Conservation (phyloP, 352 stramenopile species). For the Phytophthora sansomeana region DNA sequence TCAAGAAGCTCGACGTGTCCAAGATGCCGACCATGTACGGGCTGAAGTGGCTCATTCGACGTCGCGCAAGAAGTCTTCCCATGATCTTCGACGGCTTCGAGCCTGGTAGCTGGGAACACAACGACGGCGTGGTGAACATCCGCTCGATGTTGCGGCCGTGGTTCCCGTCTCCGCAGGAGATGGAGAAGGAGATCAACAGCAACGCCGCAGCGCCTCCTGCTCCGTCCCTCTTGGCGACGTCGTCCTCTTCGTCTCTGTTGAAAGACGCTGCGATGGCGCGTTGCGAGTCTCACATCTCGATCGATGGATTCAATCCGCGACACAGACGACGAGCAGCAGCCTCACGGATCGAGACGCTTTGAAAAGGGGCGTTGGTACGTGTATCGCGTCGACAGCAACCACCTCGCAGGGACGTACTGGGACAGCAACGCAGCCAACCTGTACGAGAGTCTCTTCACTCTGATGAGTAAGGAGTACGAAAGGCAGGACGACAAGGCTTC, state of each 20-base stretch:
- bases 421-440: slow-evolving; percentile 67
- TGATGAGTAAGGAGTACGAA: slow-evolving; percentile 73
- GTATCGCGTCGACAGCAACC: slow-evolving; percentile 80
- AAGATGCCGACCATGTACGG: slow-evolving; percentile 68
- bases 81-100: slow-evolving; percentile 77
- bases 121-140: slow-evolving; percentile 81
- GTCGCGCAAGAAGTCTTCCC: slow-evolving; percentile 52
- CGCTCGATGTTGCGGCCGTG: slow-evolving; percentile 74
- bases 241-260: slow-evolving; percentile 50
- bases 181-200: slow-evolving; percentile 41
- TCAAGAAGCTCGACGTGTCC: slow-evolving; percentile 66
- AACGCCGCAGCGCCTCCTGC: slow-evolving; percentile 34
- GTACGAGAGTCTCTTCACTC: slow-evolving; percentile 75
- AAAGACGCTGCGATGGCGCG: slow-evolving; percentile 40
- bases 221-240: slow-evolving; percentile 45
- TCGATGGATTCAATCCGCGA: slow-evolving; percentile 68
- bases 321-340: slow-evolving; percentile 40
- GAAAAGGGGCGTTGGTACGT: slow-evolving; percentile 81
- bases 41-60: slow-evolving; percentile 71
- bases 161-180: slow-evolving; percentile 63
- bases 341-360: slow-evolving; percentile 35
- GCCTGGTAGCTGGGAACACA: slow-evolving; percentile 66
- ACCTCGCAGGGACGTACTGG: slow-evolving; percentile 77
- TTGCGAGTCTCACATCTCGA: slow-evolving; percentile 77
- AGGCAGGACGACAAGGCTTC: slow-evolving; percentile 18